phyloP scores from a whole-genome alignment of 192 early-diverging fungal species.

The Coemansia umbellata region DNA sequence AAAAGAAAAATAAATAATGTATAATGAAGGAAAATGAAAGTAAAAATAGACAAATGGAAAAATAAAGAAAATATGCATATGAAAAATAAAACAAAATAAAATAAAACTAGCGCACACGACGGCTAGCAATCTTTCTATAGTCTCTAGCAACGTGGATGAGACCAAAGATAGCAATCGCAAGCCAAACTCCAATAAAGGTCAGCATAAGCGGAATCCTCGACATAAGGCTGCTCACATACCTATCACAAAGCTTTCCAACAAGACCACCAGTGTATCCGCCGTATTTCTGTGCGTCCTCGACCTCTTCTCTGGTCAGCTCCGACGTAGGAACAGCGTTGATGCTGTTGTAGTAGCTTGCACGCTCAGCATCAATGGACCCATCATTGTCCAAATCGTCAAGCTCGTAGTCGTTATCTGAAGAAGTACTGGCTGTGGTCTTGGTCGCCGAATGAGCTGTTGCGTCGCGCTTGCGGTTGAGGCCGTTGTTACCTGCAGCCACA shows the following conservation, averaged over 20 bases:
- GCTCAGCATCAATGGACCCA: background rate
- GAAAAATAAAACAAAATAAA: constrained; percentile 6
- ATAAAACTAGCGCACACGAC: constrained; percentile 4
- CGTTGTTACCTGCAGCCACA: constrained; percentile 1
- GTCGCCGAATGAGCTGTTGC: no score
- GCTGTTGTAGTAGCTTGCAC: background rate
- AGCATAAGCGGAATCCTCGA: constrained; percentile 29
- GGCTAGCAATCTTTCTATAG: constrained; percentile 10
- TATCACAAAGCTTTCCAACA: constrained; percentile 35
- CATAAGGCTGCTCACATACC: constrained; percentile 22
- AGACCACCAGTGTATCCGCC: constrained; percentile 49
- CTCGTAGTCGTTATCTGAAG: background rate
- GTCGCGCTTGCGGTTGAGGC: constrained; percentile 1
- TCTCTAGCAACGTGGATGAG: constrained; percentile 16
- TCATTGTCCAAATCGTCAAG: constrained; percentile 1
- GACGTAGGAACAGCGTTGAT: constrained; percentile 10
- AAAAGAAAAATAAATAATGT: background rate
- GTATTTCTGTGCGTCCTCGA: constrained; percentile 30
- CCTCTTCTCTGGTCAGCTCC: constrained; percentile 19
- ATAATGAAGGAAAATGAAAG: background rate
- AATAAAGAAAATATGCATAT: background rate
- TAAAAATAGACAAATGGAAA: background rate
- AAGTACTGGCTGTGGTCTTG: background rate
- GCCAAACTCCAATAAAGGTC: constrained; percentile 37
- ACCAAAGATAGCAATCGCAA: constrained; percentile 32